Conservation (phyloP, 768 basidiomycete genomes). For the Termitomyces eurrhizus region DNA sequence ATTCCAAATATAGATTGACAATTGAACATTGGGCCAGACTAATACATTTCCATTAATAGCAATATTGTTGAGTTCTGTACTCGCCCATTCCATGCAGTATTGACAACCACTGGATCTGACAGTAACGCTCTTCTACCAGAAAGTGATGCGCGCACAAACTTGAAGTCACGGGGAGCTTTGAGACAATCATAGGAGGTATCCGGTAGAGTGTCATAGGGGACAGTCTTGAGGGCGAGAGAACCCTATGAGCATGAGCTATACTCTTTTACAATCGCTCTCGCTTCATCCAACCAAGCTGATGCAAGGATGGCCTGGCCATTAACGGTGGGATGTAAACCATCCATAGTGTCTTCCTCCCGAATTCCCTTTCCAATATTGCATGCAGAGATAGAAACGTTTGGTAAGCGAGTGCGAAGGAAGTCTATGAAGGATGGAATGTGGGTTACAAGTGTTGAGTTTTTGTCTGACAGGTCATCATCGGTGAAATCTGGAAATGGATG, state of each 20-base stretch:
- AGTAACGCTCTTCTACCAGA: no score
- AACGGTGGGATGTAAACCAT: conserved; percentile 11
- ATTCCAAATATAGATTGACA: no score
- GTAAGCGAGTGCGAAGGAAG: neutral
- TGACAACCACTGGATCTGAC: no score
- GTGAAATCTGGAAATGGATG: conserved; percentile 8
- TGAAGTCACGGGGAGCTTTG: no score
- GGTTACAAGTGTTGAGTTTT: neutral
- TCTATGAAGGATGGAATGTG: conserved; percentile 3
- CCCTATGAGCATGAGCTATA: neutral
- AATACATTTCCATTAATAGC: no score
- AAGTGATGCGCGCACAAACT: neutral
- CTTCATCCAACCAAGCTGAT: conserved; percentile 2
- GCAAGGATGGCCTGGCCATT: conserved; percentile 8
- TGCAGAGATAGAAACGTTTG: neutral
- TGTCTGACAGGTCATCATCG: neutral
- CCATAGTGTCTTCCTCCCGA: conserved; percentile 2
- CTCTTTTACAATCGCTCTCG: neutral
- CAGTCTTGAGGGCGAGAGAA: neutral
- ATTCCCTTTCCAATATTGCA: conserved; percentile 1
- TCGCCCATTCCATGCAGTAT: no score
- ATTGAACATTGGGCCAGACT: no score
- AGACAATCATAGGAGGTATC: neutral
- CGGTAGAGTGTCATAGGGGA: neutral
- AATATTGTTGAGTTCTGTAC: no score